These are phyloP conservation scores for Mrakia blollopis DNA, from an alignment of 768 basidiomycete species.

Conservation along the genomic window DNA sequence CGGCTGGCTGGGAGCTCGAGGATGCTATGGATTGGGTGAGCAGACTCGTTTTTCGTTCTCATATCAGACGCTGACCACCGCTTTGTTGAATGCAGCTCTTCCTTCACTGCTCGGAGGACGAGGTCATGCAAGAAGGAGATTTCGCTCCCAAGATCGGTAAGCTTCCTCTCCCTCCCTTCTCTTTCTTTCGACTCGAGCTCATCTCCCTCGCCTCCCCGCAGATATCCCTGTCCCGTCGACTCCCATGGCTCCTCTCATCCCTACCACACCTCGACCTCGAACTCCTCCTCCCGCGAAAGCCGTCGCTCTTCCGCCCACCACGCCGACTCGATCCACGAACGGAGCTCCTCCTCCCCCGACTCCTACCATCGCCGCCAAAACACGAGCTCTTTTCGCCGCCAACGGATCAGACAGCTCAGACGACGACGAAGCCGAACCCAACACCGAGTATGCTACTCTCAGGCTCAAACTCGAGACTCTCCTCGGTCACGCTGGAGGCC, in stretches of 20 bases:
- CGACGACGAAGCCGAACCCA: constrained; percentile 23
- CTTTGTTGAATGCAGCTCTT: constrained; percentile 43
- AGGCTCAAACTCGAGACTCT: constrained; percentile 29
- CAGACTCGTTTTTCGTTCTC: neutral
- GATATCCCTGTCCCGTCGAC: neutral
- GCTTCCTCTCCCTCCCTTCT: neutral
- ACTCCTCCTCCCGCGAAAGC: neutral
- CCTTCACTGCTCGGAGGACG: constrained; percentile 42
- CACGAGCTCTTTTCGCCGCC: neutral
- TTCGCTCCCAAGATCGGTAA: constrained; percentile 28
- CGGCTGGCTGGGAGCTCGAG: constrained; percentile 65
- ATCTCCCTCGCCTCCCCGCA: neutral
- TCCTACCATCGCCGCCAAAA: neutral
- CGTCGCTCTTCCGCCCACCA: neutral
- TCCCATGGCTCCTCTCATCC: constrained; percentile 5
- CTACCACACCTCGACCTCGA: constrained; percentile 16
- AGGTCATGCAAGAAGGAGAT: constrained; percentile 39
- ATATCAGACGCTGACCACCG: no score
- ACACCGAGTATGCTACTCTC: constrained; percentile 29
- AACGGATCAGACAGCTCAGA: constrained; percentile 24
- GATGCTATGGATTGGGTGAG: constrained; percentile 87
- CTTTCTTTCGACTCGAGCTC: neutral
- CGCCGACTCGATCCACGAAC: neutral
- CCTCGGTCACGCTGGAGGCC: constrained; percentile 10
- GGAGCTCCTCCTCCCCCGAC: neutral